Evolutionary conservation across 108 stramenopile species (phyloP).

Genomic region (Skeletonema menzelii): DNA sequence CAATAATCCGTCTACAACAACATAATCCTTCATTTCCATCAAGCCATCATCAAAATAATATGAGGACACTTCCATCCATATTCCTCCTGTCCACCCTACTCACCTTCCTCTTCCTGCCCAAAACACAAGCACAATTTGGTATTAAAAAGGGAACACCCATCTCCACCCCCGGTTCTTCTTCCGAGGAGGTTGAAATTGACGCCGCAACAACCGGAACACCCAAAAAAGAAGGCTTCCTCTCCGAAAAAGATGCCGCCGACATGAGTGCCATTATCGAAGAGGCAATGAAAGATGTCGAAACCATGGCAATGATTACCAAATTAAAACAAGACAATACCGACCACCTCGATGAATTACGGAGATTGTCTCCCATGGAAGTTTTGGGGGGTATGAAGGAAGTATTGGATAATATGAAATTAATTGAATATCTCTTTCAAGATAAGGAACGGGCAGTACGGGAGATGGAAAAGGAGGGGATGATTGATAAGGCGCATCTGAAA

Average conservation of each 20-base stretch:
- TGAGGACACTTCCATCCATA: too few species aligned
- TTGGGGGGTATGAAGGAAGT: conserved; percentile 54
- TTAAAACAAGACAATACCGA: conserved; percentile 46
- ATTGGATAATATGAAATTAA: conserved; percentile 58
- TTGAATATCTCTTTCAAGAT: conserved; percentile 66
- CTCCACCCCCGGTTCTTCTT: conserved; percentile 9
- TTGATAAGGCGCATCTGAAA: conserved; percentile 52
- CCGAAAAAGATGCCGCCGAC: conserved; percentile 59
- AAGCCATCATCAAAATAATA: too few species aligned
- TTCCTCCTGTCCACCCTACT: too few species aligned
- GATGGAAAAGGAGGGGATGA: conserved; percentile 75
- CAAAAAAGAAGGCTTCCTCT: conserved; percentile 19
- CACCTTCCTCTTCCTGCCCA: background rate
- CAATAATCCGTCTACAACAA: too few species aligned
- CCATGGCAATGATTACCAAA: conserved; percentile 52
- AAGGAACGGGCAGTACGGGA: conserved; percentile 56
- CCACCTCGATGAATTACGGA: conserved; percentile 25
- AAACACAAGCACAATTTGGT: conserved; percentile 29
- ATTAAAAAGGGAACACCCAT: conserved; percentile 23
- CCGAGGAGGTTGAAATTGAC: background rate
- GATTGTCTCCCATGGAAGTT: conserved; percentile 43
- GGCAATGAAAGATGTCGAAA: conserved; percentile 55
- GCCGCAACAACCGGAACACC: too few species aligned
- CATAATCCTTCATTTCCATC: too few species aligned
- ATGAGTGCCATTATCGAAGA: conserved; percentile 52